Base-by-base conservation (phyloP, 305 asterid species). In the Solanum aculeatissimum region DNA sequence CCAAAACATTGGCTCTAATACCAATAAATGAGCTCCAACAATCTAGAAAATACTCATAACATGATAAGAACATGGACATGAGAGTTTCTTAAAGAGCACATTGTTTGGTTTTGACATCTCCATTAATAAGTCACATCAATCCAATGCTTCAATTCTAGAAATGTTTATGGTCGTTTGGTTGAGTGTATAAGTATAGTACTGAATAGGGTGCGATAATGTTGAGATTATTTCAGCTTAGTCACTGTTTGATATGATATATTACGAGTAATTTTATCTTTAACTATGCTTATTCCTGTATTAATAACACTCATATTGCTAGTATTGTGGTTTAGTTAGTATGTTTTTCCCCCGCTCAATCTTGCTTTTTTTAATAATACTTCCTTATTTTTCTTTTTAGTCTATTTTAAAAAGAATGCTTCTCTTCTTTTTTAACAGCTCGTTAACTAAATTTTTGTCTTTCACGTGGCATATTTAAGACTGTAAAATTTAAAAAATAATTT, bases 111-210 rank as follows among this genome's bases (percentile, higher is more conserved):
- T 11, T 89, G 4, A 86, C 92, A 32, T 90, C 1, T 38, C 91
- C 90, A 6, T 27, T 71, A 83, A 90, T 86, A 84, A 93, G 92
- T 15, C 92, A 90, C 88, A 84, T 90, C 72, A 90, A 89, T 74
- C 92, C 90, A 0, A 86, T 90, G 87, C 82, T 90, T 10, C 92
- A 90, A 82, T 90, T 90, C 84, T 84, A 91, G 23, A 89, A 88
- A 58, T 90, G 90, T 65, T 83, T 90, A 53, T 1, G 21, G 4
- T 7, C 6, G 18, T 53, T 53, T 53, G 21, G 9, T 53, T 7
- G 21, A 53, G 58, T 53, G 58, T 53, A 6, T 15, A 53, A 16
- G 1, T 53, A 53, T 53, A 53, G 21, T 53, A 53, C 7, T 16
- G 18, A 53, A 16, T 53, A 53, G 7, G 0, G 21, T 53, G 58